Evolutionary conservation across 164 flowering plant genomes (phyloP).

Genomic region (Vitis rotundifolia): DNA sequence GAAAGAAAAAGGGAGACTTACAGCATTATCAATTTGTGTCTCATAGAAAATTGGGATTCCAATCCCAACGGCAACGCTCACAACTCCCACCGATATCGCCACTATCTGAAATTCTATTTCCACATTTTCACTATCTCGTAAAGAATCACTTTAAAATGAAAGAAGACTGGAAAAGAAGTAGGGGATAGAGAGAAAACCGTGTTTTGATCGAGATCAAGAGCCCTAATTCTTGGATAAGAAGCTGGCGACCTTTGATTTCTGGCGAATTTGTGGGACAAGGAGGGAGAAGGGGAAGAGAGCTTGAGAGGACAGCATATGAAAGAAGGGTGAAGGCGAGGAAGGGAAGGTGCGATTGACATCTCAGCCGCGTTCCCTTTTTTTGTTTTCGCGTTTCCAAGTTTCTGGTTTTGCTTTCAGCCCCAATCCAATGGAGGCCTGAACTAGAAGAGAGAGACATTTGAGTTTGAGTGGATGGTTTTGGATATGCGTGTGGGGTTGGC

Average conservation of each 20-base stretch:
- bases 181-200: slow-evolving; percentile 30
- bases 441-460: too few relatives aligned
- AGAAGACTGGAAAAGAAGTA: not conserved
- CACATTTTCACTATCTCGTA: too few relatives aligned
- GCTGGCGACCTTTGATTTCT: slow-evolving; percentile 37
- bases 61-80: slow-evolving; percentile 84
- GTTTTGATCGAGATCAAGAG: slow-evolving; percentile 62
- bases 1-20: slow-evolving; percentile 24
- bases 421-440: too few relatives aligned
- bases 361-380: too few relatives aligned
- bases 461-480: too few relatives aligned
- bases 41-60: slow-evolving; percentile 95
- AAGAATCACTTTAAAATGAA: not conserved
- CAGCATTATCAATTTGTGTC: slow-evolving; percentile 87
- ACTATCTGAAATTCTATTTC: slow-evolving; percentile 46
- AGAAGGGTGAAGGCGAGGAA: slow-evolving; percentile 37
- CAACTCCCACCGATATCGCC: slow-evolving; percentile 84
- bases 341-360: too few relatives aligned
- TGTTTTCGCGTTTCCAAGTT: too few relatives aligned
- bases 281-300: slow-evolving; percentile 25
- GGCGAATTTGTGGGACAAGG: slow-evolving; percentile 14
- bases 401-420: not conserved
- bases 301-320: slow-evolving; percentile 44
- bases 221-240: slow-evolving; percentile 56
- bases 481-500: too few relatives aligned